Base-by-base conservation (phyloP, 768 basidiomycete genomes). In the button mushroom (Agaricus bisporus) region DNA sequence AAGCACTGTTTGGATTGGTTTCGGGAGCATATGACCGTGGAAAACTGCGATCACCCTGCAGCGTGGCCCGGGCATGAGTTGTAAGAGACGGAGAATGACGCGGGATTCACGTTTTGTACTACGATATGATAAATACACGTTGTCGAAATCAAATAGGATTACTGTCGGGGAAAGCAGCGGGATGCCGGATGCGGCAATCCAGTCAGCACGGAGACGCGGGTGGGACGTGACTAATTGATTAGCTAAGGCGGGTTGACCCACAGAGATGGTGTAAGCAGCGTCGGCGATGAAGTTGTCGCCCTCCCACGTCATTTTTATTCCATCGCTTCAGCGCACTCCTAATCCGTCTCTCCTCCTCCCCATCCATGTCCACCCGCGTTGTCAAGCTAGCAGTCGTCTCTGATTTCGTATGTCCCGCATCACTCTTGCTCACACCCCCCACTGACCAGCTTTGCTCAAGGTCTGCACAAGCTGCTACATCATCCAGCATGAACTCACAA, bases 381-480 rank as follows among this genome's bases (percentile, higher is more conserved):
- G 76, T 79, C 58, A 76, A 72, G 61, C 61, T 79, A 56, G 74
- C 73, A 41, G 66, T 78, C 42, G 69, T 79, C 51, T 77, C 73
- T 55, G 78, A 79, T 64, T 74, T 79, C 49, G 78, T 78, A 57
- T 54, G 73, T 63, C 54, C 51, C 48, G 14, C 37, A 36, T 47
- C 47, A 11, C 32, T 44, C 32, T 45, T 58, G 43, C 59, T 49
- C 32, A 25, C 37, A 59, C 48, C 49, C 32, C 28, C 46, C 41
- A 41, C 48, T 39, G 51, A 39, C 42, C 26, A 15, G 25, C 47
- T n/a, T 17, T 7, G 37, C 25, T 39, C 17, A 58, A 80, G 79
- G 69, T 71, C 48, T 81, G 79, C 59, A 68, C 73, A 32, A 79
- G 77, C 62, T 82, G 80, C 64, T 79, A 72, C 59, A 68, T 80